Evolutionary conservation across 176 grass and related monocot species (phyloP).

Genomic region (Raddia guianensis): DNA sequence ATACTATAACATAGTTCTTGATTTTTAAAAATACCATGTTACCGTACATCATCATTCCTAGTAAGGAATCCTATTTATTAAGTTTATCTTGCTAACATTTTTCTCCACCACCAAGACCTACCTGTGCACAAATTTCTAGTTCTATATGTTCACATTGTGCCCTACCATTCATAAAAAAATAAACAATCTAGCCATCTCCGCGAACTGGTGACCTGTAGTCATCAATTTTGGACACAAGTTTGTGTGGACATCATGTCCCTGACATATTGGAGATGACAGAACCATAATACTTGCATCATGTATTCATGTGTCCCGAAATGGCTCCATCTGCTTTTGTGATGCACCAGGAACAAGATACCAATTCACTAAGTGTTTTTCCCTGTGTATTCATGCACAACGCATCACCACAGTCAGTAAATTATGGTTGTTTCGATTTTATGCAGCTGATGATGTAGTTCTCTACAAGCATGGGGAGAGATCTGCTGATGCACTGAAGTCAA

Average conservation of each 20-base stretch:
- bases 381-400: not conserved
- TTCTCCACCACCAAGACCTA: not conserved
- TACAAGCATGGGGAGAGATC: slow-evolving; percentile 94
- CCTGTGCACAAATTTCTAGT: not conserved
- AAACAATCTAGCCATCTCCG: not conserved
- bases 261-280: not conserved
- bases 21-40: not conserved
- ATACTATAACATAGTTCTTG: not conserved
- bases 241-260: not conserved
- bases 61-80: not conserved
- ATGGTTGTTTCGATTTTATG: slow-evolving; percentile 32
- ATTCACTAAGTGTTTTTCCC: not conserved
- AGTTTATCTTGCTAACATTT: not conserved
- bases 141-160: not conserved
- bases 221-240: slow-evolving; percentile 6
- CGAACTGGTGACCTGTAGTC: not conserved
- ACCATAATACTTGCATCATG: not conserved
- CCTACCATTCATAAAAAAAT: not conserved
- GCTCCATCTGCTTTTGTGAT: slow-evolving; percentile 18
- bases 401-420: not conserved
- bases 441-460: slow-evolving; percentile 87
- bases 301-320: not conserved
- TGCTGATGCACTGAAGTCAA: slow-evolving; percentile 66
- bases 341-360: not conserved
- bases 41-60: not conserved